Evolutionary conservation across 2,329 filamentous ascomycete genomes (phyloP).

Genomic region (Clarireedia monteithiana): DNA sequence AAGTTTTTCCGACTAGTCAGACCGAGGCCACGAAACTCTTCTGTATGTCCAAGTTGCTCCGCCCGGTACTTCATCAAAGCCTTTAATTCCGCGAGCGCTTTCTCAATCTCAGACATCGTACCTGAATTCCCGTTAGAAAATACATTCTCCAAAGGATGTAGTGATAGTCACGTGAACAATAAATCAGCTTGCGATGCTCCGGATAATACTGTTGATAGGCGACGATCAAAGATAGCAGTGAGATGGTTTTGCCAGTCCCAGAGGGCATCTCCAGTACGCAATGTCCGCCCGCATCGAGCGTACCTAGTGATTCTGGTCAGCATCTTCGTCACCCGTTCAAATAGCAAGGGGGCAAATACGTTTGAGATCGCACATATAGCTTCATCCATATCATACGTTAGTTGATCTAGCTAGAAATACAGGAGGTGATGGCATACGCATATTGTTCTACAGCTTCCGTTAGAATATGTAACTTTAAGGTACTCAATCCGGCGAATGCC

Average conservation of each 20-base stretch:
- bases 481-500: neutral
- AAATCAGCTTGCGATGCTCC: slow-evolving; percentile 91
- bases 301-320: slow-evolving; percentile 37
- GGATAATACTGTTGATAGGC: slow-evolving; percentile 94
- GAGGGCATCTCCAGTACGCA: slow-evolving; percentile 99
- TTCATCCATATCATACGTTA: slow-evolving; percentile 27
- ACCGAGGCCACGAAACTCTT: slow-evolving; percentile 89
- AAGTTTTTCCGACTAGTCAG: slow-evolving; percentile 95
- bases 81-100: slow-evolving; percentile 86
- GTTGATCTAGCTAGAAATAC: neutral
- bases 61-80: slow-evolving; percentile 91
- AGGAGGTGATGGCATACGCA: slow-evolving; percentile 37
- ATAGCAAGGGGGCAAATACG: slow-evolving; percentile 30
- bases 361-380: slow-evolving; percentile 80
- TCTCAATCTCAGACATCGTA: slow-evolving; percentile 99
- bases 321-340: slow-evolving; percentile 1
- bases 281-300: slow-evolving; percentile 88
- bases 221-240: slow-evolving; percentile 86
- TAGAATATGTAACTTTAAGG: slow-evolving; percentile 10
- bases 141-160: neutral
- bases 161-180: slow-evolving; percentile 69
- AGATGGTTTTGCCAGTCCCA: slow-evolving; percentile 95
- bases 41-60: slow-evolving; percentile 78
- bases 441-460: slow-evolving; percentile 55
- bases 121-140: slow-evolving; percentile 32